Base-by-base conservation (phyloP, 345 rosid genomes). In the Eucalyptus paniculata region DNA sequence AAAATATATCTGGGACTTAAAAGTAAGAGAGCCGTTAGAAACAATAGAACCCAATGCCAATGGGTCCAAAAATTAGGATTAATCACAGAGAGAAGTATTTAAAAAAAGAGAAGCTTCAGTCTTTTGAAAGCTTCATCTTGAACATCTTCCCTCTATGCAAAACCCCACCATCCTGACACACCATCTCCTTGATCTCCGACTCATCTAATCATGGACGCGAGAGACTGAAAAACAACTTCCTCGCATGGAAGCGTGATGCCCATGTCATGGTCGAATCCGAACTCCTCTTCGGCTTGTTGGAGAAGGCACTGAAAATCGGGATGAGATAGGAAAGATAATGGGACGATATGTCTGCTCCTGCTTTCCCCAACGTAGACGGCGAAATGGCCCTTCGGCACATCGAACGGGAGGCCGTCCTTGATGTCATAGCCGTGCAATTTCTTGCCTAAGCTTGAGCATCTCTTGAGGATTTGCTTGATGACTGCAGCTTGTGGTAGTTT, bases 401-500 rank as follows among this genome's bases (percentile, higher is more conserved):
- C 92, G 26, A 88, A 88, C 14, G 97, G 97, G 77, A 95, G 95
- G 14, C 93, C 94, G 51, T 92, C 93, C 50, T 95, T 94, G 24
- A 88, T 92, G 32, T 92, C 93, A 47, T 93, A 89, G 60, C 83
- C 32, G 40, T 86, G 87, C 32, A 77, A 83, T 90, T 93, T 96
- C 94, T 93, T 96, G 42, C 98, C 98, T 54, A 97, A 88, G 90
- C 98, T 97, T 1, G 98, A 97, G 89, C 98, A 97, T 88, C 96
- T 94, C 92, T 93, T 96, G 13, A 97, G 93, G 69, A 96, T 97
- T 87, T 96, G 95, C 91, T 94, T 97, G 42, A 97, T 88, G 60
- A 96, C 92, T 82, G 96, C 93, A n/a, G 96, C 90, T 89, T 97
- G 99, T 56, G 95, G 86, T 87, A 93, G 92, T 92, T 94, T 96